Base-by-base conservation (phyloP, 192 early-diverging fungal genomes). In the Piromyces sp. region DNA sequence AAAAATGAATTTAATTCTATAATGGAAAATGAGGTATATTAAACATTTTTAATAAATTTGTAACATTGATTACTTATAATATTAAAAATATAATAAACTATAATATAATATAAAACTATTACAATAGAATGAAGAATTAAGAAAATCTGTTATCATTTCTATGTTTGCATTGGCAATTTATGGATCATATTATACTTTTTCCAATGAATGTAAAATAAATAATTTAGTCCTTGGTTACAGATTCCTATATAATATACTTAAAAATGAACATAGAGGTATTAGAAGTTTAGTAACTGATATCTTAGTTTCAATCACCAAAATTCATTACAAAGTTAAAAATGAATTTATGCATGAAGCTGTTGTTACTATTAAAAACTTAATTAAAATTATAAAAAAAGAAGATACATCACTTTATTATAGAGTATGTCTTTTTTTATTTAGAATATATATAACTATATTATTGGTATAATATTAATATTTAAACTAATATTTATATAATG, bases 141-240 rank as follows among this genome's bases (percentile, higher is more conserved):
- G 88, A 16, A 36, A 85, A 42, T 37, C 90, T 26, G 89, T 87
- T 0, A 87, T 86, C 37, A 80, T 90, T 15, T 85, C 88, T 2
- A 82, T 90, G 26, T 88, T 90, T 82, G 84, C 84, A 14, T 83
- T 83, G 28, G 88, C 88, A 30, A 87, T 87, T 22, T 89, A 84
- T 78, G 89, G 90, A 9, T 40, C 89, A 13, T 89, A 81, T 31
- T 83, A 89, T 81, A 85, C 86, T 19, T 58, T 90, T 19, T 84
- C 89, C 6, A 30, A 78, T 88, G 89, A 82, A 13, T 80, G 79
- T 13, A 14, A 84, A 2, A 87, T 87, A 68, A 68, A 79, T 22
- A 28, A 80, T 3, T 40, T 89, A 26, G 80, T 84, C 17, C 30
- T 78, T 11, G 81, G 85, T 3, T 87, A 90, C 79, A 81, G 86